Evolutionary conservation across 2,329 filamentous ascomycete species (phyloP), one percentile per base, ranked within the genome.

Genomic region (Fusarium incarnatum): DNA sequence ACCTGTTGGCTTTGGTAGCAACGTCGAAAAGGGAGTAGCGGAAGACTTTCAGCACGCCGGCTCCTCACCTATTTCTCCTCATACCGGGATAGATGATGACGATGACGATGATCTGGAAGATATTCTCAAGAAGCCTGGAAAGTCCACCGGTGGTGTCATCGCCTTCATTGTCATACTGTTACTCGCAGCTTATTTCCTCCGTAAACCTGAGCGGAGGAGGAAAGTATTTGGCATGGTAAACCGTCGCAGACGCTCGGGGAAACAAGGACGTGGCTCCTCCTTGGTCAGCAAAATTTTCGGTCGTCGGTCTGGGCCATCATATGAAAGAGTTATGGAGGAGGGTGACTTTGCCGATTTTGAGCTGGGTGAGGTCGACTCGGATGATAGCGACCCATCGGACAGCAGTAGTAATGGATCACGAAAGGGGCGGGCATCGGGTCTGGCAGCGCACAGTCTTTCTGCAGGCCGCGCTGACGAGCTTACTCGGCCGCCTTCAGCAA

Each of bases 1-100:
- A 3, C 93, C 94, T 0, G 96, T 99, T 12, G 96, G 96, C 1
- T 98, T 98, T 77, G 96, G 96, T 60, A 94, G 90, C 81, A 99
- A 99, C 76, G 83, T 86, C n/a, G 83, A 83, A 41, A 84, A 84
- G 10, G 85, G 83, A 8, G 85, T 91, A 5, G 91, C 93, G 1
- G 77, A 84, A 6, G 94, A 98, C 77, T 99, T 98, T 78, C 93
- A 97, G 79, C 90, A 90, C 74, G 93, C 94, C 1, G 91, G 92
- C 12, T 91, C 89, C 7, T 83, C 78, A 3, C 79, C 79, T 12
- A 71, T 81, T 16, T 64, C 71, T 8, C 58, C 70, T n/a, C 65
- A 58, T n/a, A 66, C 72, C n/a, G 80, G 82, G 83, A 87, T 47
- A 28, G 84, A 86, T 40, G 82, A 84, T 48, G 86, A 89, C 18